Base-by-base conservation (phyloP, 2,329 filamentous ascomycete species). In the Tolypocladium guangdongense region DNA sequence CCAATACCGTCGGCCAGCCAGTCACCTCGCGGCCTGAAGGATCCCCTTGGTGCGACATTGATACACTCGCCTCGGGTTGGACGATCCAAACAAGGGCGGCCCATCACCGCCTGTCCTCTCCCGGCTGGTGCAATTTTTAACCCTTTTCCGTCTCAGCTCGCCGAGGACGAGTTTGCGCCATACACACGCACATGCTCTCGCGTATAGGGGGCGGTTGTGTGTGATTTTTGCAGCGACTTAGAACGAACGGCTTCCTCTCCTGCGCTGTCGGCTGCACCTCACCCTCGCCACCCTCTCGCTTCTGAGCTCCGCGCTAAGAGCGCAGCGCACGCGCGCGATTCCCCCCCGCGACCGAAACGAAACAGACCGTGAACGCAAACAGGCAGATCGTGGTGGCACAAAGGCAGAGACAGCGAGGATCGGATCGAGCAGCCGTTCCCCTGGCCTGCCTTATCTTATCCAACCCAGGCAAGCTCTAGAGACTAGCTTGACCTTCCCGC, bases 101-200 rank as follows among this genome's bases (percentile, higher is more conserved):
- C 27, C 56, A 54, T 59, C 57, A 53, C 56, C 55, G 58, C 53
- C 49, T 50, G 52, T 39, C 43, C 41, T 43, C 39, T 35, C 47
- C 41, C 14, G 24, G 32, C 24, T 24, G 20, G 27, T 30, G 32
- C 16, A 30, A 12, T 46, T 39, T 39, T 39, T 39, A 12, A 38
- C 48, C 33, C 20, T 38, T 39, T 39, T 33, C n/a, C 27, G 27
- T n/a, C 27, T 33, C 43, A 20, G 43, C 43, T 46, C 41, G 41
- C 16, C 41, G 41, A 46, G 3, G 16, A 8, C 41, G 27, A 32
- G 27, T n/a, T 33, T 47, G 43, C 43, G 43, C 27, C 43, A 14
- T 32, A 20, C 43, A 20, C 43, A 47, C 43, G 43, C 27, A 32
- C 43, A 32, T 30, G 18, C 43, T 18, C 8, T 46, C 27, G 27